A percentile compares a stretch with the other conserved stretches of the same genome.
phyloP scores from a whole-genome alignment of 2,329 filamentous ascomycete genomes.

The Beauveria sp. region DNA sequence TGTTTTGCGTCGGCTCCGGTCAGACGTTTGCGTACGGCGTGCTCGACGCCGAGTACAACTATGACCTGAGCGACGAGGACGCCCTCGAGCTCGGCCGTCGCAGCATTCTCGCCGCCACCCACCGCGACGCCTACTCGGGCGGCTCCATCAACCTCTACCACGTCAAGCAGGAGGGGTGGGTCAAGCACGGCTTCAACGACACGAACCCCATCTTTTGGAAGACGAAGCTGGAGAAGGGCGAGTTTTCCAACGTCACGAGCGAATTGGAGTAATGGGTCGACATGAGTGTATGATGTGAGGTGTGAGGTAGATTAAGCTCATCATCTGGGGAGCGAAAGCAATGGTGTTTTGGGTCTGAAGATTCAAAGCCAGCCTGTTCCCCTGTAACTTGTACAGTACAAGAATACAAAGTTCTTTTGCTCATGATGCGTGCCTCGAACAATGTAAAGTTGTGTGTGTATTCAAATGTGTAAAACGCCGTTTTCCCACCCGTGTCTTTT shows the following conservation, averaged over 20 bases:
- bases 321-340: background rate
- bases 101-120: slow-evolving; percentile 92
- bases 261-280: slow-evolving; percentile 47
- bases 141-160: slow-evolving; percentile 99
- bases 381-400: slow-evolving; percentile 22
- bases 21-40: slow-evolving; percentile 99
- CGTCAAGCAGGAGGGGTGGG: slow-evolving; percentile 98
- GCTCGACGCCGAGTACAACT: slow-evolving; percentile 88
- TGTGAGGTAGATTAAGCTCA: background rate
- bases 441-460: background rate
- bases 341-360: background rate
- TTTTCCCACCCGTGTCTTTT: background rate
- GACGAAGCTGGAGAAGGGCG: slow-evolving; percentile 96
- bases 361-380: background rate
- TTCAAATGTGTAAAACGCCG: background rate
- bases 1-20: slow-evolving; percentile 96
- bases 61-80: slow-evolving; percentile 79
- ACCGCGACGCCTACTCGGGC: slow-evolving; percentile 97
- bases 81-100: slow-evolving; percentile 84
- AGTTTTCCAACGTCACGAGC: slow-evolving; percentile 93
- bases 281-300: background rate
- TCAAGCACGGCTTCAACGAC: slow-evolving; percentile 96
- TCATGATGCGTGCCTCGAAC: background rate
- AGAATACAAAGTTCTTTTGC: slow-evolving; percentile 11
- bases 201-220: slow-evolving; percentile 99